Base-by-base conservation (phyloP, 179 eudicot species). In the Gypsophila paniculata region DNA sequence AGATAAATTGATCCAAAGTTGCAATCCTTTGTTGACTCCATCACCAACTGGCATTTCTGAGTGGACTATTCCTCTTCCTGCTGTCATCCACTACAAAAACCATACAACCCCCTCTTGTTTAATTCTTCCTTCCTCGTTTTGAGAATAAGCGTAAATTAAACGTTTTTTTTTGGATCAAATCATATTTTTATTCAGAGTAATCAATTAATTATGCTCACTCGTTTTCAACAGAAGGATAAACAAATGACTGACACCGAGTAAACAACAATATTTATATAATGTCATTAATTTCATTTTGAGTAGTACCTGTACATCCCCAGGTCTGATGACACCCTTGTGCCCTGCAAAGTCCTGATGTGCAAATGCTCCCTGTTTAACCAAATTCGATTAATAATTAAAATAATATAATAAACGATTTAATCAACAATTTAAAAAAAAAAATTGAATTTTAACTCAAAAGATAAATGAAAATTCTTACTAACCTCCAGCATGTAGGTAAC, bases 401-500 rank as follows among this genome's bases (percentile, higher is more conserved):
- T 4, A 29, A 18, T 19, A 48, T n/a, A n/a, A n/a, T n/a, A n/a
- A 39, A 2, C 26, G 42, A 4, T 0, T 22, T 55, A 1, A 10
- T 70, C 0, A 32, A 46, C 17, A 19, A 22, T 19, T 22, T 6
- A 38, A 0, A 19, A 8, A 46, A 25, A 21, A 48, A 15, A 12
- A 19, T 18, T 15, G 22, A 38, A 32, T 8, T 25, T 26, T 68
- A 21, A 57, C 2, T 13, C 9, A 4, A 21, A 2, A 34, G 5
- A 65, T 9, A 21, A 23, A 9, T 21, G 4, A 42, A 36, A 74
- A 49, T 26, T 18, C 23, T 12, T 8, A 5, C 18, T 51, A 83
- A 92, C 98, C 96, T 91, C 82, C 82, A 91, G 72, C 97, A 93
- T 85, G 73, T 93, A 93, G 54, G 98, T 89, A 22, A 93, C 98